phyloP scores from a whole-genome alignment of 108 stramenopile genomes.

The Cylindrotheca closterium region DNA sequence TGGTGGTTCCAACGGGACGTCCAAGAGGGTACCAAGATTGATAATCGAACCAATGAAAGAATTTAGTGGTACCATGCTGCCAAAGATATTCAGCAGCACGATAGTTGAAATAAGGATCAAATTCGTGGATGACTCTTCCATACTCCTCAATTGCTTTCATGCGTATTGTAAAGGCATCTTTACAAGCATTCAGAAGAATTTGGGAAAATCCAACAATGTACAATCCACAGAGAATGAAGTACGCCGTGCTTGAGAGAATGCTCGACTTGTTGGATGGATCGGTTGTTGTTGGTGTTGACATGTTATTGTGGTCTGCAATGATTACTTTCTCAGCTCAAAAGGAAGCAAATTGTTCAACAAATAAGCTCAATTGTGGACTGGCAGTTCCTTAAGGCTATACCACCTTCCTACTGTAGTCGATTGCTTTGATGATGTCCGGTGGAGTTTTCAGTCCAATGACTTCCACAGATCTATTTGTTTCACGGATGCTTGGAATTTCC shows the following conservation, averaged over 20 bases:
- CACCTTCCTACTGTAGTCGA: too few species aligned
- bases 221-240: slow-evolving; percentile 15
- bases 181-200: slow-evolving; percentile 28
- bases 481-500: too few species aligned
- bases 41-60: slow-evolving; percentile 91
- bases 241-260: slow-evolving; percentile 4
- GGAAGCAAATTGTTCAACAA: too few species aligned
- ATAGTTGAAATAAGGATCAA: slow-evolving; percentile 92
- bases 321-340: too few species aligned
- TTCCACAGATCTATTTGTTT: too few species aligned
- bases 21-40: slow-evolving; percentile 95
- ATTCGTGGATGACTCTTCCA: slow-evolving; percentile 84
- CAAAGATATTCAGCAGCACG: slow-evolving; percentile 86
- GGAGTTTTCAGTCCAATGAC: too few species aligned
- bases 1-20: slow-evolving; percentile 96
- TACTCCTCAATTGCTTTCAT: slow-evolving; percentile 82
- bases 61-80: slow-evolving; percentile 52
- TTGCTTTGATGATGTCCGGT: too few species aligned
- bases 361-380: too few species aligned
- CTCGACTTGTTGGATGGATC: too few species aligned
- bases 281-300: too few species aligned
- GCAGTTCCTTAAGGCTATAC: too few species aligned
- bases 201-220: slow-evolving; percentile 33
- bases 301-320: too few species aligned
- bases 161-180: slow-evolving; percentile 74